Conservation (phyloP, 2,329 filamentous ascomycete species). For the Neonectria faginata region DNA sequence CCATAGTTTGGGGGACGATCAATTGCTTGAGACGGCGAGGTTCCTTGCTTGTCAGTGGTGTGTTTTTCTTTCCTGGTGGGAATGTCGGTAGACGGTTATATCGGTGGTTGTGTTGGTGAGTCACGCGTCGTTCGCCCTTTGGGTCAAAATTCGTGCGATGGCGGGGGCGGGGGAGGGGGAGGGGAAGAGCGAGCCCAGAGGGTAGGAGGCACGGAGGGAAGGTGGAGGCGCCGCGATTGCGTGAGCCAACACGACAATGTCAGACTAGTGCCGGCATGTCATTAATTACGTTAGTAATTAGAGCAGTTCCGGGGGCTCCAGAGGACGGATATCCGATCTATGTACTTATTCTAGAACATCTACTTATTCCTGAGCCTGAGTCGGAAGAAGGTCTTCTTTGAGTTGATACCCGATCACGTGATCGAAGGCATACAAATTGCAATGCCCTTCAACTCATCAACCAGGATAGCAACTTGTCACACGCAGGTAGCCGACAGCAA, state of each 20-base stretch:
- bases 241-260: constrained; percentile 10
- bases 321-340: too few relatives aligned
- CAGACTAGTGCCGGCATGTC: background rate
- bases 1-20: constrained; percentile 31
- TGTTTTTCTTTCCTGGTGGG: background rate
- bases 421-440: too few relatives aligned
- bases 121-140: constrained; percentile 2
- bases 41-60: background rate
- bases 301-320: background rate
- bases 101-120: constrained; percentile 23
- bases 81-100: background rate
- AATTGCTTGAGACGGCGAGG: constrained; percentile 2
- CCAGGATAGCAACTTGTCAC: background rate
- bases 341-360: too few relatives aligned
- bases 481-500: background rate
- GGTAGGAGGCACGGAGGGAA: constrained; percentile 19
- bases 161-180: constrained; percentile 42
- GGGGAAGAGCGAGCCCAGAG: background rate
- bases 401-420: background rate
- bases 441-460: too few relatives aligned
- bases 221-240: constrained; percentile 27
- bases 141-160: constrained; percentile 42
- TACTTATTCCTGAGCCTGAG: too few relatives aligned
- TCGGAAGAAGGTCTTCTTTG: background rate
- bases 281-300: background rate